Percentiles rank a stretch among this genome's conserved stretches.
Evolutionary conservation across 805 yeast genomes (phyloP).

Genomic region (Debaryomyces castellii): DNA sequence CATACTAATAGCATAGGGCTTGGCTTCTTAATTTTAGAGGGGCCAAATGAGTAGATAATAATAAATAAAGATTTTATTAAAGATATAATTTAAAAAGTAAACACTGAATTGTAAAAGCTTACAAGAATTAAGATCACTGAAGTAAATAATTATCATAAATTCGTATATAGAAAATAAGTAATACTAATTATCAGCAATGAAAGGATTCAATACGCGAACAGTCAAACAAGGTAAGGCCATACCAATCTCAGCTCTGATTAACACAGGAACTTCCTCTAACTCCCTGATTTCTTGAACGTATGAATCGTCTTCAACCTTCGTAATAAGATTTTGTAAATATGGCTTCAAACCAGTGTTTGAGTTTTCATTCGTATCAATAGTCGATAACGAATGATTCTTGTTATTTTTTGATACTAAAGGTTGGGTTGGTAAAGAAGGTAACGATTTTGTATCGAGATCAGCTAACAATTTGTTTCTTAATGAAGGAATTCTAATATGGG

Average conservation of each 20-base stretch:
- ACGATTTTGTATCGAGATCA: constrained; percentile 16
- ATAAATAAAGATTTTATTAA: neutral
- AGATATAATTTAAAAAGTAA: neutral
- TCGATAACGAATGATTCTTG: constrained; percentile 20
- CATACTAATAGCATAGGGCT: neutral
- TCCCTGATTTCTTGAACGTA: constrained; percentile 81
- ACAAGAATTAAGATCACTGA: neutral
- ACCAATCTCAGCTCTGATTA: constrained; percentile 88
- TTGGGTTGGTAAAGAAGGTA: constrained; percentile 26
- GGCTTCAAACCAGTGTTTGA: constrained; percentile 44
- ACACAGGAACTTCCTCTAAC: constrained; percentile 75
- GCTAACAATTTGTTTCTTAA: constrained; percentile 6
- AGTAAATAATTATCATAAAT: neutral
- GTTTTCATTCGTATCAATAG: constrained; percentile 11
- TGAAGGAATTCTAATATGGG: constrained; percentile 30
- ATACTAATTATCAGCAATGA: constrained; percentile 28
- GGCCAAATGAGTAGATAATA: neutral
- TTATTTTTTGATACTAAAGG: constrained; percentile 17
- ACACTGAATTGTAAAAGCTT: neutral
- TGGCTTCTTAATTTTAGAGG: too few species aligned
- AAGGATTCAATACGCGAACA: constrained; percentile 89
- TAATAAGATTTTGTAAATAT: constrained; percentile 55
- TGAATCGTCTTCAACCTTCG: constrained; percentile 58
- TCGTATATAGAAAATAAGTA: neutral
- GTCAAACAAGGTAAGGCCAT: constrained; percentile 95